Evolutionary conservation across 352 stramenopile genomes (phyloP).

Genomic region (Pseudoperonospora humuli): DNA sequence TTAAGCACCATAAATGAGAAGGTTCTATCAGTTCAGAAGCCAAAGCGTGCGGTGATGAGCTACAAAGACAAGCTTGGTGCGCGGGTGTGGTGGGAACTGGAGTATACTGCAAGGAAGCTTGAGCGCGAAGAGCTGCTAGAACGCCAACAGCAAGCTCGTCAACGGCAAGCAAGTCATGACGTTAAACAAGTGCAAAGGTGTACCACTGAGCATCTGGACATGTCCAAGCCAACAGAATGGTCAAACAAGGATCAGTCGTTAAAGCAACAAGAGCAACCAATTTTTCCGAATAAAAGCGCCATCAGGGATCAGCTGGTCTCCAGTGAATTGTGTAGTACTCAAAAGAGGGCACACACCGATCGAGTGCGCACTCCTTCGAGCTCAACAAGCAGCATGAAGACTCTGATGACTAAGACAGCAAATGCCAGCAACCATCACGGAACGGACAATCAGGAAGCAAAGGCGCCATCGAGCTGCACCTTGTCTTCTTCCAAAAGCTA

Average conservation of each 20-base stretch:
- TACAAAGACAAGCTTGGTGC: conserved; percentile 45
- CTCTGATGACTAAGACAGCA: no score
- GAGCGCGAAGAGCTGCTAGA: conserved; percentile 18
- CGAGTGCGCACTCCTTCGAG: no score
- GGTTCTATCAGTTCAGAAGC: background rate
- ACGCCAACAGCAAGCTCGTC: conserved; percentile 1
- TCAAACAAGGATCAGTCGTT: background rate
- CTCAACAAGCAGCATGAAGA: no score
- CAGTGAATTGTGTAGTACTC: background rate
- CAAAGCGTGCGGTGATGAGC: conserved; percentile 2
- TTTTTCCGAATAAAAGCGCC: background rate
- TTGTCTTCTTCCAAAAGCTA: no score
- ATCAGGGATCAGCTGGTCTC: background rate
- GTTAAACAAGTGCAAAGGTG: background rate
- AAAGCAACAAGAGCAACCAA: background rate
- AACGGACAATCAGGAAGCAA: no score
- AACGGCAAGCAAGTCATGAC: background rate
- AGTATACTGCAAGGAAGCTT: conserved; percentile 38
- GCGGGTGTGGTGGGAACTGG: conserved; percentile 59
- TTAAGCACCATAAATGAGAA: background rate
- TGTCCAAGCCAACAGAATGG: background rate
- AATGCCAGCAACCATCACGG: no score
- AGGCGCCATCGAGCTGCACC: no score
- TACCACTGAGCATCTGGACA: background rate
- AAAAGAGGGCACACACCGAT: no score